Base-by-base conservation (phyloP, 345 rosid genomes). In the Hibiscus trionum region DNA sequence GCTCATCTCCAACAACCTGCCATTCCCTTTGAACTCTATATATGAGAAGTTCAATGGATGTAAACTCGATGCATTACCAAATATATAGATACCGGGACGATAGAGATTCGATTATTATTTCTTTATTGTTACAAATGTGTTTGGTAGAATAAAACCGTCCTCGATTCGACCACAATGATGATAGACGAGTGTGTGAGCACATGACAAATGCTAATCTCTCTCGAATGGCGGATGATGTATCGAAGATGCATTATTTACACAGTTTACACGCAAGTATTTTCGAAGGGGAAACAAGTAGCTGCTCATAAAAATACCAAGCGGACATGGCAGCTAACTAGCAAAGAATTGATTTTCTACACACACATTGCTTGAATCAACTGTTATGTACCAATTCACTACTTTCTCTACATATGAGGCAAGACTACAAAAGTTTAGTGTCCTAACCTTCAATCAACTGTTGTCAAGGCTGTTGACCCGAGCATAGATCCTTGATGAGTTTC, bases 391-490 rank as follows among this genome's bases (percentile, higher is more conserved):
- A 7, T 52, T 52, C 53, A 65, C 69, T 19, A 21, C 11, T 47
- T 46, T 14, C 56, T 14, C 35, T 31, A 24, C 19, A 46, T 42
- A 64, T 11, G 31, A 64, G 52, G 31, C 11, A n/a, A 39, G 69
- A 52, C 12, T 21, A 17, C 4, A 42, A 2, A n/a, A 8, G 47
- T 62, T 60, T 60, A 14, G 31, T 21, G 21, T 57, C 61, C 29
- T 9, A 57, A 21, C 10, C 64, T 60, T 37, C 29, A 64, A 65
- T 21, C 35, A 44, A 24, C 53, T 12, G 19, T 65, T 44, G 33
- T 44, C 69, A 65, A 65, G 55, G 69, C 14, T 21, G 11, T 42
- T 44, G 53, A 44, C 24, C 58, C 9, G 26, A 67, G 71, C 71
- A 49, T 47, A 21, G 42, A 49, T 67, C 71, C 15, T 67, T 64